Evolutionary conservation across 768 basidiomycete genomes (phyloP).

Genomic region (Boletus pseudo-olivaceus): DNA sequence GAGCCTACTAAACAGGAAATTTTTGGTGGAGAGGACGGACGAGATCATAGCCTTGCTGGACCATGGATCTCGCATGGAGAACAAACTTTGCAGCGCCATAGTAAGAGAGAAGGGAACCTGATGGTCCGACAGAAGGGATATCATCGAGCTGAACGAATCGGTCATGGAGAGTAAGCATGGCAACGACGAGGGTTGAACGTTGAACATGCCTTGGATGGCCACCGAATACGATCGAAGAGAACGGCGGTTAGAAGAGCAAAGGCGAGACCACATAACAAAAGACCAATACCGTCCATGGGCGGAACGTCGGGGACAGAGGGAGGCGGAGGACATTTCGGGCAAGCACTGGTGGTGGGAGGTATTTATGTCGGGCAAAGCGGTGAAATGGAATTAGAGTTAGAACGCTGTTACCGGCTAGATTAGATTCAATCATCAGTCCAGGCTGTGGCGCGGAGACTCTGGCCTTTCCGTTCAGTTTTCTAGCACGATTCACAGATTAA

Average conservation of each 20-base stretch:
- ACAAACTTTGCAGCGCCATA: conserved; percentile 30
- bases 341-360: conserved; percentile 21
- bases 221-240: conserved; percentile 16
- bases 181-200: background rate
- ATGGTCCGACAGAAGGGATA: conserved; percentile 37
- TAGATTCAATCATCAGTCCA: conserved; percentile 22
- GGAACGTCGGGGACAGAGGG: conserved; percentile 19
- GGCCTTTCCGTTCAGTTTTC: conserved; percentile 6
- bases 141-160: conserved; percentile 19
- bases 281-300: conserved; percentile 24
- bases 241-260: conserved; percentile 13
- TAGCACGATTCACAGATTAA: background rate
- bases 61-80: conserved; percentile 30
- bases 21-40: conserved; percentile 16
- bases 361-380: conserved; percentile 31
- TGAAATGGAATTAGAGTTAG: conserved; percentile 31
- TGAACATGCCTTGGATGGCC: conserved; percentile 26
- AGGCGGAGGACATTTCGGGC: conserved; percentile 29
- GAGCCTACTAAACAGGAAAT: conserved; percentile 7
- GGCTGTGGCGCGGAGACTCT: conserved; percentile 23
- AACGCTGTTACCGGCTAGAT: conserved; percentile 23
- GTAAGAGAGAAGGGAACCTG: conserved; percentile 34
- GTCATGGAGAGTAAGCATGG: background rate
- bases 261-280: conserved; percentile 20
- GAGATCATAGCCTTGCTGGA: conserved; percentile 36